Evolutionary conservation across 2,329 filamentous ascomycete genomes (phyloP).

Genomic region (Fusarium sp.): DNA sequence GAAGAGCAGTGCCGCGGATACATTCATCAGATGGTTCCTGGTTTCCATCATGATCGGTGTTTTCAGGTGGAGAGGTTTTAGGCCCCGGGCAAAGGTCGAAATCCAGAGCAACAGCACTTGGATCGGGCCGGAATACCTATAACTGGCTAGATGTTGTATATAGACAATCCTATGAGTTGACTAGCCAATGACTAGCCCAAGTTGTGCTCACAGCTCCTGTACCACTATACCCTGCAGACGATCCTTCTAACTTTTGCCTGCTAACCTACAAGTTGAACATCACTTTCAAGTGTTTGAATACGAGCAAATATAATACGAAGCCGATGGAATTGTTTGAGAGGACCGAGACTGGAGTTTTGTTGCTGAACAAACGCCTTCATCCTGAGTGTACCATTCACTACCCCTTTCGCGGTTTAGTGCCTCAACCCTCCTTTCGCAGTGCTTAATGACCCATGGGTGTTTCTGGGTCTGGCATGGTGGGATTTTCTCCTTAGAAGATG

Average conservation of each 20-base stretch:
- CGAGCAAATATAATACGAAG: too few relatives aligned
- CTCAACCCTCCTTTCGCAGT: conserved; percentile 77
- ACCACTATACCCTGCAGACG: not conserved
- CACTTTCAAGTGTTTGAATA: too few relatives aligned
- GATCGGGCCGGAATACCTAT: not conserved
- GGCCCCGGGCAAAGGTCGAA: not conserved
- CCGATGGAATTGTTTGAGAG: too few relatives aligned
- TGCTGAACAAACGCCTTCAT: too few relatives aligned
- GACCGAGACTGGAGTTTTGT: too few relatives aligned
- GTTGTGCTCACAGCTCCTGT: not conserved
- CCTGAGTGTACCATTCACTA: not conserved
- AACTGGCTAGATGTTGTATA: not conserved
- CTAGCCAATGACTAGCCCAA: not conserved
- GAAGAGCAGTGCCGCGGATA: not conserved
- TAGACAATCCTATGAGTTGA: not conserved
- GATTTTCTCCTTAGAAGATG: conserved; percentile 78
- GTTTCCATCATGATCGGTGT: not conserved
- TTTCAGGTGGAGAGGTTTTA: not conserved
- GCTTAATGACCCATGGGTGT: conserved; percentile 97
- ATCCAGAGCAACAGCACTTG: not conserved
- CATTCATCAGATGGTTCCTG: not conserved
- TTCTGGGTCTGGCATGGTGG: conserved; percentile 87
- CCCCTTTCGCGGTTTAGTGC: conserved; percentile 60
- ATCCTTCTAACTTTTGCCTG: not conserved
- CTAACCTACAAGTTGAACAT: too few relatives aligned